Percentiles rank a stretch among this genome's conserved stretches.
Conservation (phyloP, 805 yeast species). For the Saturnispora bothae region DNA sequence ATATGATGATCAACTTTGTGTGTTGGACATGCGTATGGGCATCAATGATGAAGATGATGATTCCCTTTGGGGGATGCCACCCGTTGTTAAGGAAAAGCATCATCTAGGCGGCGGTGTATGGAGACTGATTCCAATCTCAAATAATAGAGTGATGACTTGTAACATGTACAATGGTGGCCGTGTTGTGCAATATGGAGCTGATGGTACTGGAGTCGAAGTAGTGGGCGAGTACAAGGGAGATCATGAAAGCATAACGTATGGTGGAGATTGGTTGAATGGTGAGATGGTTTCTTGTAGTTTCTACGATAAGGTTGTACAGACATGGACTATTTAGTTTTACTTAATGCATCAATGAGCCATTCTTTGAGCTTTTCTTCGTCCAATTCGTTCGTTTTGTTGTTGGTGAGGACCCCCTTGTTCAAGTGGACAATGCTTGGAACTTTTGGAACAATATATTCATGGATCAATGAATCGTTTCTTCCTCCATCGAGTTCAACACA, state of each 20-base stretch:
- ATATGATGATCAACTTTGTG: constrained; percentile 71
- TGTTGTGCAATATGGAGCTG: constrained; percentile 33
- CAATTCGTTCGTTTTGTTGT: constrained; percentile 17
- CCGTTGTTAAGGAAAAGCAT: constrained; percentile 32
- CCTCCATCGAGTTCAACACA: constrained; percentile 14
- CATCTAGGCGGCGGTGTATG: constrained; percentile 92
- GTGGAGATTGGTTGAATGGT: constrained; percentile 70
- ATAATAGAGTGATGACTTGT: constrained; percentile 55
- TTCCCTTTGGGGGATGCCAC: constrained; percentile 34
- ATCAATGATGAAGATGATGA: constrained; percentile 22
- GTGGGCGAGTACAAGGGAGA: constrained; percentile 45
- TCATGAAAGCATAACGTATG: constrained; percentile 91
- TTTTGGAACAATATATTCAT: constrained; percentile 40
- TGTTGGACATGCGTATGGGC: constrained; percentile 56
- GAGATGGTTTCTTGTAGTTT: constrained; percentile 77
- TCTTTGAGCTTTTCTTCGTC: constrained; percentile 8
- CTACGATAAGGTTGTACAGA: constrained; percentile 74
- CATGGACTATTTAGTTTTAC: constrained; percentile 43
- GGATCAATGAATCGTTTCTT: constrained; percentile 41
- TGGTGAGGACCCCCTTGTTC: constrained; percentile 50
- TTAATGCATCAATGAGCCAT: constrained; percentile 8
- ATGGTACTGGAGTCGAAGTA: constrained; percentile 21
- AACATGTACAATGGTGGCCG: constrained; percentile 96
- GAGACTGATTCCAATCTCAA: constrained; percentile 58
- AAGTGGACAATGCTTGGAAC: constrained; percentile 63